These are phyloP conservation scores for Crataegus laevigata DNA, from an alignment of 306 rosid species.

Conservation along the genomic window DNA sequence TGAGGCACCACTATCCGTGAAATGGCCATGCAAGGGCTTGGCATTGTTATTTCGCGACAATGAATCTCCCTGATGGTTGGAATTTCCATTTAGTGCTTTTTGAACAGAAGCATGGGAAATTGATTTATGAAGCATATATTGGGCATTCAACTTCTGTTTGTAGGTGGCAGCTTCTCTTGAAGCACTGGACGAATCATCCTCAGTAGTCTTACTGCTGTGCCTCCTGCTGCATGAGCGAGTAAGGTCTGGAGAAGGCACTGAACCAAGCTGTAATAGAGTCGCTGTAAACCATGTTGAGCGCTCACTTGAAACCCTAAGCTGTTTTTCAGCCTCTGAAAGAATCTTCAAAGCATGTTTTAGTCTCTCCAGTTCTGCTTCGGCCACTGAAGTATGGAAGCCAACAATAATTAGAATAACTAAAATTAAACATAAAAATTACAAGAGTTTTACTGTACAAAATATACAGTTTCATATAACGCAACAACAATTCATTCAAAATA, in stretches of 20 bases:
- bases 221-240: conserved; percentile 74
- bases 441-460: too few relatives aligned
- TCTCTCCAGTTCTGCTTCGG: conserved; percentile 75
- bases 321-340: conserved; percentile 96
- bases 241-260: conserved; percentile 70
- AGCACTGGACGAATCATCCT: conserved; percentile 76
- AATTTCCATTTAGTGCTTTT: conserved; percentile 34
- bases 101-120: conserved; percentile 44
- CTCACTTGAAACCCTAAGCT: conserved; percentile 84
- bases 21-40: conserved; percentile 40
- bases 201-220: conserved; percentile 73
- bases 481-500: not conserved
- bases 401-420: conserved; percentile 11
- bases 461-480: not conserved
- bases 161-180: conserved; percentile 52
- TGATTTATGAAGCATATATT: conserved; percentile 43
- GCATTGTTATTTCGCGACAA: conserved; percentile 43
- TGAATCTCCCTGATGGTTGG: conserved; percentile 35
- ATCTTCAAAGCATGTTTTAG: conserved; percentile 90
- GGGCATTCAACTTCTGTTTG: conserved; percentile 50
- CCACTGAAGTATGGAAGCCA: conserved; percentile 59
- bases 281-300: conserved; percentile 98
- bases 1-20: conserved; percentile 45
- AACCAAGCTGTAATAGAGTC: conserved; percentile 89
- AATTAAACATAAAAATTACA: not conserved